phyloP scores from a whole-genome alignment of 1,139 yeast genomes.

The Blastobotrys apis region DNA sequence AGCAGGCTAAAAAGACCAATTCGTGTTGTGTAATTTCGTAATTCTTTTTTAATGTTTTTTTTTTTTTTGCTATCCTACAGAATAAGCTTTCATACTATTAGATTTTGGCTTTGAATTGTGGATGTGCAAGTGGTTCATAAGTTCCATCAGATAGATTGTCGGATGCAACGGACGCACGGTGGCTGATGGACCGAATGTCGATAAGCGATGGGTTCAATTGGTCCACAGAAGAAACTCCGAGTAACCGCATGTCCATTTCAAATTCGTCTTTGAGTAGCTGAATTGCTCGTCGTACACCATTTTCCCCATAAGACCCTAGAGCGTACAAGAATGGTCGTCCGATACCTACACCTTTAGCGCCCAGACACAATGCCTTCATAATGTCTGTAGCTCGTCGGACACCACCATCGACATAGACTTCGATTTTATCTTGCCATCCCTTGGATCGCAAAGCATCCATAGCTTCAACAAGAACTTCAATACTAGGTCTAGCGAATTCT shows the following conservation, averaged over 20 bases:
- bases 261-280: slow-evolving; percentile 76
- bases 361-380: slow-evolving; percentile 66
- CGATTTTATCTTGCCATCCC: slow-evolving; percentile 51
- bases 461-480: slow-evolving; percentile 63
- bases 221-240: slow-evolving; percentile 67
- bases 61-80: not conserved
- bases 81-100: slow-evolving; percentile 14
- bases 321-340: slow-evolving; percentile 77
- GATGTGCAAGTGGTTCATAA: slow-evolving; percentile 39
- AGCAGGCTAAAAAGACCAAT: slow-evolving; percentile 95
- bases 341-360: slow-evolving; percentile 74
- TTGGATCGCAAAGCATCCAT: slow-evolving; percentile 50
- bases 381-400: slow-evolving; percentile 70
- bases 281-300: slow-evolving; percentile 74
- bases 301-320: slow-evolving; percentile 70
- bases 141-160: slow-evolving; percentile 45
- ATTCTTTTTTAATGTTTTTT: slow-evolving; percentile 2
- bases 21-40: slow-evolving; percentile 85
- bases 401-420: slow-evolving; percentile 71
- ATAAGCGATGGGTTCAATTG: slow-evolving; percentile 56
- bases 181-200: slow-evolving; percentile 41
- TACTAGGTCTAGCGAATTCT: slow-evolving; percentile 63
- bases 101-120: slow-evolving; percentile 31
- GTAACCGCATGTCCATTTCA: slow-evolving; percentile 80
- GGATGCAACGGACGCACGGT: slow-evolving; percentile 42